These are phyloP conservation scores for Solanum habrochaites DNA, from an alignment of 257 asterid species.

Conservation along the genomic window DNA sequence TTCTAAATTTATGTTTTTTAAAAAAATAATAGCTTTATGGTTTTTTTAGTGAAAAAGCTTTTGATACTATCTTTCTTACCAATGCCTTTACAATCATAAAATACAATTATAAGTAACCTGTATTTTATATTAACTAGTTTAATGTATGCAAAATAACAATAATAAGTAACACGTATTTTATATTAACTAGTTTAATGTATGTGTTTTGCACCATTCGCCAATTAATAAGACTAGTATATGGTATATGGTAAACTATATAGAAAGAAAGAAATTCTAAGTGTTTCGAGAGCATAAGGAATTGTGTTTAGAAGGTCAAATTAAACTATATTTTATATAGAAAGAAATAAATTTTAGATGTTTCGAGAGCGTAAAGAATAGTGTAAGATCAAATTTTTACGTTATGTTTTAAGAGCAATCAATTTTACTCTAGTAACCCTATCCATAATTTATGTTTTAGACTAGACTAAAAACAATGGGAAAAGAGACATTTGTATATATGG, in stretches of 20 bases:
- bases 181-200: not conserved
- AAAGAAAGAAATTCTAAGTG: not conserved
- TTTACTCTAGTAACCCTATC: not conserved
- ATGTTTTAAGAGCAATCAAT: not conserved
- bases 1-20: not conserved
- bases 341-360: no score
- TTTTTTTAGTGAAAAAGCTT: not conserved
- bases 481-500: not conserved
- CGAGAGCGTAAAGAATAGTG: not conserved
- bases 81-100: not conserved
- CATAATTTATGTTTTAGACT: not conserved
- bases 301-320: not conserved
- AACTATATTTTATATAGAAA: not conserved
- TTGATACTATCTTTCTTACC: not conserved
- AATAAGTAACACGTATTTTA: no score
- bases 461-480: not conserved
- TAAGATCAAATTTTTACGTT: not conserved
- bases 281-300: not conserved
- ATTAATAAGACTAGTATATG: not conserved
- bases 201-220: not conserved
- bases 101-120: no score
- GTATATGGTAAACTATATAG: not conserved
- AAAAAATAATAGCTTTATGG: not conserved
- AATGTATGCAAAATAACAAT: not conserved
- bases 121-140: not conserved